Evolutionary conservation across 345 rosid genomes (phyloP), one percentile per base, ranked within the genome.

Genomic region (Cardamine occulta): DNA sequence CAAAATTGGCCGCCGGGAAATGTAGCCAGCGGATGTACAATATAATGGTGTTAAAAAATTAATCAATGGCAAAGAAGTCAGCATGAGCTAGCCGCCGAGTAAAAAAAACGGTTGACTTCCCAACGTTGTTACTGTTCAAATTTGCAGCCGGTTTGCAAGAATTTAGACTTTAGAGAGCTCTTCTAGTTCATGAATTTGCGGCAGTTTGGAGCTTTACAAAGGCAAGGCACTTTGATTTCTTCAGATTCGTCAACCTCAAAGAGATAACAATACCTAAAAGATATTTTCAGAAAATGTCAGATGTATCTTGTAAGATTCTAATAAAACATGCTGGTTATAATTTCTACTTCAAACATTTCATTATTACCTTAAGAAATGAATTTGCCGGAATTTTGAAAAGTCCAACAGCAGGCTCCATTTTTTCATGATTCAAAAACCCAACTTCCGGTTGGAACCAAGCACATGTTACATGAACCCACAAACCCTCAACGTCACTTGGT

Each of bases 361-460:
- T 53, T 68, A 31, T 84, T n/a, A 95, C 99, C 97, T 89, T 95
- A 62, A 86, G 72, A 85, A 92, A 95, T 58, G 93, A 82, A 78
- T 73, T 88, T 24, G 87, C 72, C n/a, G 99, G 93, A 76, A 95
- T 88, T 85, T 62, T 83, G 56, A 88, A 81, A 57, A 95, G 80
- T 78, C 99, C 99, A 75, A 84, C 83, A 47, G 97, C 99, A 60
- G 97, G 99, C 83, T 94, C 99, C 99, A 94, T 94, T 39, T 82
- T 83, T 78, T 88, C 86, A 73, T 88, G 91, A 85, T 88, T 82
- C 77, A 89, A 75, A 79, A 94, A 94, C 77, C 82, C 88, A 81
- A 94, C 88, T 88, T 92, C 97, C 44, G 99, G 97, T 63, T 86
- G 86, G 79, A 94, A 94, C 99, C 99, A 94, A 75, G 97, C 97